Evolutionary conservation across 2,329 filamentous ascomycete genomes (phyloP), one percentile per base, ranked within the genome.

Genomic region (Colletotrichum sp.): DNA sequence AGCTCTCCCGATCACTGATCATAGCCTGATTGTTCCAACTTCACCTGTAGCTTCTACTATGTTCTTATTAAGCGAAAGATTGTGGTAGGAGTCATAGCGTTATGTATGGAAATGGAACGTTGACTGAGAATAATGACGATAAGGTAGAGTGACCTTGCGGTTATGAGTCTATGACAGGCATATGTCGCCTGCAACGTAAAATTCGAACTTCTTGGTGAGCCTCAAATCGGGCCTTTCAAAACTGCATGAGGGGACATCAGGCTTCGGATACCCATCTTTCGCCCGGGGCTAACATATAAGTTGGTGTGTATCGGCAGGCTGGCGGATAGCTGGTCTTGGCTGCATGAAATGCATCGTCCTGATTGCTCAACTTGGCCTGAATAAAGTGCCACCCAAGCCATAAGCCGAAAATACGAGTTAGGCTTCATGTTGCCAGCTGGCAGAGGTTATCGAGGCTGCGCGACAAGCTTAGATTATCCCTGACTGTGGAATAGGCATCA

Each of bases 401-500:
- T 22, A 52, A 52, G 44, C 44, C 5, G 10, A 2, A 18, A 52
- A 52, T 22, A 52, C 44, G 44, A 52, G n/a, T 52, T 22, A 2
- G 18, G 8, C 39, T 44, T 10, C 18, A 44, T 10, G 9, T 10
- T 52, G n/a, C 44, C n/a, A 52, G n/a, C 10, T 52, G 44, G 44
- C 44, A 52, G n/a, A 13, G 44, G 44, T 13, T 22, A 13, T 22
- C 44, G 4, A 3, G n/a, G 6, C 10, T 48, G n/a, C 10, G n/a
- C 2, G 44, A 22, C n/a, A 52, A 52, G 2, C 44, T 4, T 22
- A 8, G 4, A 48, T 48, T 4, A 12, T 22, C 2, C 6, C n/a
- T 48, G 10, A 2, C 10, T 13, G 6, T 48, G 6, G 6, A 1
- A 48, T 48, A 4, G 10, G n/a, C 4, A 0, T 22, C n/a, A 4